Base-by-base conservation (phyloP, 805 yeast species). In the Wickerhamomyces bisporus region DNA sequence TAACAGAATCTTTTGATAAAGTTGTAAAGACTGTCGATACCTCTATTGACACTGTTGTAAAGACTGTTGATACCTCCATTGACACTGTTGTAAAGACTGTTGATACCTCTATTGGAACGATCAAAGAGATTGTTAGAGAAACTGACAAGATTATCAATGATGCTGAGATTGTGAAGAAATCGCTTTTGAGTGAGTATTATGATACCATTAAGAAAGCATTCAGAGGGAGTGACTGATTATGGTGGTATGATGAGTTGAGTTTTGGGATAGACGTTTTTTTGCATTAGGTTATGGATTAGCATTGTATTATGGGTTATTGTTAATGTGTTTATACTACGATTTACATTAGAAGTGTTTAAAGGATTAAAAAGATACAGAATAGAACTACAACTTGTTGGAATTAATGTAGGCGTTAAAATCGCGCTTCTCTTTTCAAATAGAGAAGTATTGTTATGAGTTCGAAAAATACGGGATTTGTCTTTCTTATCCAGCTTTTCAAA, bases 41-140 rank as follows among this genome's bases (percentile, higher is more conserved):
- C 43, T 23, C 46, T 2, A 13, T 46, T 1, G 60, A 42, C 27
- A 59, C 52, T 35, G 59, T 58, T 13, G 55, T 50, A 8, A 61
- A 53, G 30, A 53, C 60, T 3, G 61, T 60, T 12, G 64, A 57
- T 34, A 49, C 30, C 10, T 25, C 46, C 5, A 17, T 47, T 0
- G 85, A 80, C 40, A 60, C 65, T 21, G 68, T 77, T 3, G 52
- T 55, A 13, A 61, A 53, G 21, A 52, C 60, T 4, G 59, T 61
- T 12, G 63, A 56, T 30, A 60, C 55, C 43, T 23, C 46, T 3
- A 11, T 46, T 1, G 60, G 7, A 10, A 21, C 24, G 10, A 74
- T 81, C 37, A 60, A 80, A 0, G 69, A 68, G 12, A 57, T 81
- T 3, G 64, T 83, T 28, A 68, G 66, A 38, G 49, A 53, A 26